phyloP scores from a whole-genome alignment of 805 yeast genomes.

The Kodamaea kaohsiungensis region DNA sequence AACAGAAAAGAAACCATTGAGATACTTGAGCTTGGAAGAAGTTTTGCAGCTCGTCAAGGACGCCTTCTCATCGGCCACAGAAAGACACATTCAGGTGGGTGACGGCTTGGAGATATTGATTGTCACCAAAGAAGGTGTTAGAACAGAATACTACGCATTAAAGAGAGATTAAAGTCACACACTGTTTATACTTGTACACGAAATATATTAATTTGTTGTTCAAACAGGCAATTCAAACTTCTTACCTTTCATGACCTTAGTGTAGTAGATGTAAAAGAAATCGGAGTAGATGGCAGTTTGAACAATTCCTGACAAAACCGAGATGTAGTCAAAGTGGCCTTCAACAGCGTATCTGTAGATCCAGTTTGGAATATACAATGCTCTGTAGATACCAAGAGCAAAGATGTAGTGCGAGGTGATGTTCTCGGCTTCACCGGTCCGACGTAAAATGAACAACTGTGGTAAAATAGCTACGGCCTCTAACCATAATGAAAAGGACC shows the following conservation, averaged over 20 bases:
- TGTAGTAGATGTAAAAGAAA: constrained; percentile 90
- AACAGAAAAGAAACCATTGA: constrained; percentile 55
- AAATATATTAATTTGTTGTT: neutral
- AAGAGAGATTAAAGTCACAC: constrained; percentile 66
- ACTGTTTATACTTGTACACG: constrained; percentile 6
- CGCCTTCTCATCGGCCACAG: constrained; percentile 95
- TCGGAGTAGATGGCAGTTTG: constrained; percentile 92
- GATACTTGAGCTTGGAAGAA: constrained; percentile 76
- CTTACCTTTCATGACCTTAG: constrained; percentile 72
- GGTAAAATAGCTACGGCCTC: constrained; percentile 92
- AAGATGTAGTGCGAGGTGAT: constrained; percentile 91
- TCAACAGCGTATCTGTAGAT: constrained; percentile 76
- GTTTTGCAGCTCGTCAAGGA: constrained; percentile 87
- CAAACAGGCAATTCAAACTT: constrained; percentile 70
- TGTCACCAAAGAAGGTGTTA: constrained; percentile 91
- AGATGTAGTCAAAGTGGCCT: constrained; percentile 63
- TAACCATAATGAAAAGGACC: constrained; percentile 93
- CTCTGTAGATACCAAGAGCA: constrained; percentile 88
- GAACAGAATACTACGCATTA: constrained; percentile 78
- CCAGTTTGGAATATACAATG: constrained; percentile 94
- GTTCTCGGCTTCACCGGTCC: constrained; percentile 83
- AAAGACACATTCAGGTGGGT: constrained; percentile 98
- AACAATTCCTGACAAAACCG: constrained; percentile 75
- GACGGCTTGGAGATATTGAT: constrained; percentile 90
- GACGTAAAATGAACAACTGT: constrained; percentile 86